Base-by-base conservation (phyloP, 75 land plant genomes). In the Pseudotsuga menziesii region DNA sequence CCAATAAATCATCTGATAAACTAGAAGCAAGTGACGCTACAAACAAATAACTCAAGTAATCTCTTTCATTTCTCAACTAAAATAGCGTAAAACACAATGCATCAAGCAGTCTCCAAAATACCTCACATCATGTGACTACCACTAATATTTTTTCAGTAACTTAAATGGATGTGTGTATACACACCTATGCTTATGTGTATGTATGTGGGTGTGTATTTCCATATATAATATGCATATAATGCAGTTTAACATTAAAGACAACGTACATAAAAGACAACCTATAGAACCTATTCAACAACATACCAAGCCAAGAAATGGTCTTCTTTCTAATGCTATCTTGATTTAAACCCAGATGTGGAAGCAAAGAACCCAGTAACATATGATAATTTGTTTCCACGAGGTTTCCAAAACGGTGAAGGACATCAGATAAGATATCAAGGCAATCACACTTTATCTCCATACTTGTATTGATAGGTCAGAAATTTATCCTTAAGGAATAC, bases 241-340 rank as follows among this genome's bases (percentile, higher is more conserved):
- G 8, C 8, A 44, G 9, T 44, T 44, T 44, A 44, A 44, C 8
- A 44, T 6, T 44, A 44, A 6, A 41, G 48, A 5, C 5, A 36
- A 4, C 5, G 17, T 15, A 16, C 15, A 14, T 32, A 66, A 36
- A 32, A 67, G 71, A 67, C 20, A 67, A 20, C 23, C 19, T 29
- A 41, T 69, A 69, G 11, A 69, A 14, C 26, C 19, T 36, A 64
- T 54, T 72, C 26, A 48, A 16, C 22, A 58, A 74, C 91, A 76
- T 85, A 97, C 99, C 99, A 77, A 91, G 90, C 78, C 95, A 97
- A 71, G 90, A 88, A 62, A 94, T 84, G 12, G 93, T 83, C 74
- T 92, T 94, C 84, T 97, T 97, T 75, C 99, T 91, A 20, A 94
- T 87, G 78, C 92, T 91, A 35, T 98, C 95, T 76, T 91, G 95